Percentiles rank a stretch among this genome's conserved stretches.
These are phyloP conservation scores for Leptographium galeiforme DNA, from an alignment of 2,329 filamentous ascomycete species.

Conservation along the genomic window DNA sequence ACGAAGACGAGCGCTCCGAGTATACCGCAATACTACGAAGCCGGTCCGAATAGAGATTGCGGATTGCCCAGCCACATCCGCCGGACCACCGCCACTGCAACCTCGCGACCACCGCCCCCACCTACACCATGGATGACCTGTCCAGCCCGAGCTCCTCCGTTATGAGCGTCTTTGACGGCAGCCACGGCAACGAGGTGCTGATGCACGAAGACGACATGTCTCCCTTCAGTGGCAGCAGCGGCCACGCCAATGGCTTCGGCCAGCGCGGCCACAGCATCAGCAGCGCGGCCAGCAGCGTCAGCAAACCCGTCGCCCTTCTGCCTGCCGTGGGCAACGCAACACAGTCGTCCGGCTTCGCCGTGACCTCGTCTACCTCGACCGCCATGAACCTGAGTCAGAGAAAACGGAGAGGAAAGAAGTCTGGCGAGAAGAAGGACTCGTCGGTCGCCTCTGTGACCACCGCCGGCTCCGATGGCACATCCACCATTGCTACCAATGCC, in stretches of 20 bases:
- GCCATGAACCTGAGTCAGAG: conserved; percentile 1
- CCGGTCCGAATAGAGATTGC: background rate
- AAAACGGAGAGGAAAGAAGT: conserved; percentile 9
- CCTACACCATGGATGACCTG: conserved; percentile 8
- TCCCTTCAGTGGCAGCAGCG: conserved; percentile 7
- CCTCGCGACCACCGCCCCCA: background rate
- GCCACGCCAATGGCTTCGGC: background rate
- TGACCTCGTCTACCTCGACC: background rate
- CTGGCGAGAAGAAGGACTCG: conserved; percentile 8
- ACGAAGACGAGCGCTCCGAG: conserved; percentile 5
- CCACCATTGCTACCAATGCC: conserved; percentile 19
- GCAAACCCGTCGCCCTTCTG: conserved; percentile 1
- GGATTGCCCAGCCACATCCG: background rate
- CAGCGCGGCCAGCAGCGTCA: conserved; percentile 5
- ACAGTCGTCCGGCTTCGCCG: background rate
- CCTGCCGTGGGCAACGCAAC: background rate
- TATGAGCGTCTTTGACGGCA: conserved; percentile 11
- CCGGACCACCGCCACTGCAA: background rate
- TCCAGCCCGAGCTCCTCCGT: conserved; percentile 11
- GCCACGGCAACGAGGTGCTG: conserved; percentile 3
- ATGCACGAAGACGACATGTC: conserved; percentile 9
- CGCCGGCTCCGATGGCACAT: conserved; percentile 7
- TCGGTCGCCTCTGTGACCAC: conserved; percentile 1
- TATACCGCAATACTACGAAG: background rate
- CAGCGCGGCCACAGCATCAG: conserved; percentile 3